A percentile compares a stretch with the other conserved stretches of the same genome.
These are phyloP conservation scores for Calonectria henricotiae DNA, from an alignment of 2,329 filamentous ascomycete genomes.

Conservation along the genomic window DNA sequence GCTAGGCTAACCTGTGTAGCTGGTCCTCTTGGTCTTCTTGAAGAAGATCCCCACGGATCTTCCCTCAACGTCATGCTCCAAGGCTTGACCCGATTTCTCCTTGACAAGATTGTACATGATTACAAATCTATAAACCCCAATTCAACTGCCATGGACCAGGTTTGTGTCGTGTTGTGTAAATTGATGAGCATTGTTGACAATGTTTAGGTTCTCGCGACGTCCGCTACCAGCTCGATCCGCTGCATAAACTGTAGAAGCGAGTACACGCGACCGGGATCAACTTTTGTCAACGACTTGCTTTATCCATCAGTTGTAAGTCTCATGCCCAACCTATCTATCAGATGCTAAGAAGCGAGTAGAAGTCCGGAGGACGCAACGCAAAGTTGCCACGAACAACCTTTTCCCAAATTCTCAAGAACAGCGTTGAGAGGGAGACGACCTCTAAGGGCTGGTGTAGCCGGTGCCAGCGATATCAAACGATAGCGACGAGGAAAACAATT, in stretches of 20 bases:
- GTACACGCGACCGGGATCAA: conserved; percentile 83
- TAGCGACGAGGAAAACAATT: conserved; percentile 88
- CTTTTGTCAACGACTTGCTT: conserved; percentile 87
- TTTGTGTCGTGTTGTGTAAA: conserved; percentile 50
- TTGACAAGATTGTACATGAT: conserved; percentile 86
- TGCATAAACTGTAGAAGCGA: conserved; percentile 93
- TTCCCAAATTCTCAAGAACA: conserved; percentile 92
- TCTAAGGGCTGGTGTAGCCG: conserved; percentile 94
- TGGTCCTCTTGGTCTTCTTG: conserved; percentile 83
- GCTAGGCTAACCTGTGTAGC: conserved; percentile 63
- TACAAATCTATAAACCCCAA: conserved; percentile 78
- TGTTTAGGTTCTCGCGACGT: conserved; percentile 74
- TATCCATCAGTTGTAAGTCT: conserved; percentile 73
- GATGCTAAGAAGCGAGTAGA: conserved; percentile 56
- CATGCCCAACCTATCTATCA: background rate
- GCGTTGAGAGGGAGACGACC: conserved; percentile 90
- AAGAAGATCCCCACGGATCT: conserved; percentile 84
- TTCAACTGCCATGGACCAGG: conserved; percentile 80
- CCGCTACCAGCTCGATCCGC: conserved; percentile 81
- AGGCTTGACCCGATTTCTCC: conserved; percentile 85
- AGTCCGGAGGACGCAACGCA: conserved; percentile 65
- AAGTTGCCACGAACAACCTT: conserved; percentile 78
- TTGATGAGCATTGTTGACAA: background rate
- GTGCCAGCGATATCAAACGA: conserved; percentile 91
- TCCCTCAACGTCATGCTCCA: conserved; percentile 89